phyloP scores from a whole-genome alignment of 495 filamentous ascomycete species.

The Xylaria longipes region DNA sequence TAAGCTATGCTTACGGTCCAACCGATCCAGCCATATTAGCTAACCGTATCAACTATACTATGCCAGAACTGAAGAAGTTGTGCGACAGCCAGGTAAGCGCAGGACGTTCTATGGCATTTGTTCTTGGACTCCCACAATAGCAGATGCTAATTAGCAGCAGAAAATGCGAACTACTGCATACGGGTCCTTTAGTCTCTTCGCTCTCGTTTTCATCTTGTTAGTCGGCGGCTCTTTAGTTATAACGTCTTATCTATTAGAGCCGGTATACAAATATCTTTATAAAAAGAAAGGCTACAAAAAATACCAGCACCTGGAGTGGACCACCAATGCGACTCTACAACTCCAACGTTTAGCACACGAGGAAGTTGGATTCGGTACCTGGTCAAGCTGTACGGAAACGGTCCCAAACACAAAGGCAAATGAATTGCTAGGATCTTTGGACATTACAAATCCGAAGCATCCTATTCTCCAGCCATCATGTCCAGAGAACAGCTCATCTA shows the following conservation, averaged over 20 bases:
- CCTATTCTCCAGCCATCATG: too few species aligned
- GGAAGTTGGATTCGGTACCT: neutral
- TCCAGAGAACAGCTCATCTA: too few species aligned
- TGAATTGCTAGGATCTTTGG: neutral
- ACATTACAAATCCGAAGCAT: neutral
- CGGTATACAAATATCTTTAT: neutral
- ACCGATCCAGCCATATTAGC: too few species aligned
- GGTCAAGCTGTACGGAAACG: neutral
- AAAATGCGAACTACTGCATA: too few species aligned
- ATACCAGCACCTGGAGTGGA: neutral
- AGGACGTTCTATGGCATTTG: too few species aligned
- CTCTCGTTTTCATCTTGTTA: neutral
- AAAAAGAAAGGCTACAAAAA: neutral
- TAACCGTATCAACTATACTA: too few species aligned
- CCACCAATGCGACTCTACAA: neutral
- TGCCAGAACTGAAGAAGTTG: too few species aligned
- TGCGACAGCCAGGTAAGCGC: too few species aligned
- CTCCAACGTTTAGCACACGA: neutral
- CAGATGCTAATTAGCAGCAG: too few species aligned
- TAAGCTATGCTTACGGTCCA: too few species aligned
- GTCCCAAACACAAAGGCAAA: neutral
- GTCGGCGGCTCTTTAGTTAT: too few species aligned
- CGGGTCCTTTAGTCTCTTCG: neutral
- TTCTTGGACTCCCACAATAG: too few species aligned
- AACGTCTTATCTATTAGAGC: neutral